Conservation (phyloP, 495 filamentous ascomycete genomes). For the Annulohypoxylon bovei region DNA sequence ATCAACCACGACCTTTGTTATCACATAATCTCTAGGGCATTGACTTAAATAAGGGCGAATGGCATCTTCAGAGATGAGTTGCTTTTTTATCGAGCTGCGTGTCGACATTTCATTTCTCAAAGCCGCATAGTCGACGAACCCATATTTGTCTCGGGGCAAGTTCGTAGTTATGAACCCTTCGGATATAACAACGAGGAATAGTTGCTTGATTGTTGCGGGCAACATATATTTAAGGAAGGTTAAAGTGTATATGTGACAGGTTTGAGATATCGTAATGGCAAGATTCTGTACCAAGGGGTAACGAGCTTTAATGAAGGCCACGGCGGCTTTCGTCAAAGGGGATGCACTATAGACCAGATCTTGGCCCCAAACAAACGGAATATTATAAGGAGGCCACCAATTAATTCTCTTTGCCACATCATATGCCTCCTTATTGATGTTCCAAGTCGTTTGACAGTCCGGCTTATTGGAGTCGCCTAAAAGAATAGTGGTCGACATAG, state of each 20-base stretch:
- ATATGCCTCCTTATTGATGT: not conserved
- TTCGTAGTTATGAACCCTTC: not conserved
- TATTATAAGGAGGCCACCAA: not conserved
- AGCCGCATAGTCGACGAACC: not conserved
- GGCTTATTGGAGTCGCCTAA: not conserved
- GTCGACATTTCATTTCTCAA: not conserved
- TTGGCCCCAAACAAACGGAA: not conserved
- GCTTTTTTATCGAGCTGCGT: not conserved
- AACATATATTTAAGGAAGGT: no score
- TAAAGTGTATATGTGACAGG: no score
- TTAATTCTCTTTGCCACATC: not conserved
- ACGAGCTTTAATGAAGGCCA: not conserved
- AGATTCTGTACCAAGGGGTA: not conserved
- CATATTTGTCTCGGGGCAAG: slow-evolving; percentile 8
- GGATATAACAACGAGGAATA: not conserved
- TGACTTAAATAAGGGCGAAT: not conserved
- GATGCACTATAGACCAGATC: not conserved
- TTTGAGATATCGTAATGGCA: not conserved
- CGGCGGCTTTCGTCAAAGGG: not conserved
- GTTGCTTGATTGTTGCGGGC: no score
- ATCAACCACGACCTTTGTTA: not conserved
- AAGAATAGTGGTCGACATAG: not conserved
- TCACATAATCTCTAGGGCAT: not conserved
- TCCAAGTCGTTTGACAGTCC: not conserved
- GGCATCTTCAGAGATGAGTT: not conserved